Base-by-base conservation (phyloP, 495 filamentous ascomycete species). In the Astrothelium macrocarpum region DNA sequence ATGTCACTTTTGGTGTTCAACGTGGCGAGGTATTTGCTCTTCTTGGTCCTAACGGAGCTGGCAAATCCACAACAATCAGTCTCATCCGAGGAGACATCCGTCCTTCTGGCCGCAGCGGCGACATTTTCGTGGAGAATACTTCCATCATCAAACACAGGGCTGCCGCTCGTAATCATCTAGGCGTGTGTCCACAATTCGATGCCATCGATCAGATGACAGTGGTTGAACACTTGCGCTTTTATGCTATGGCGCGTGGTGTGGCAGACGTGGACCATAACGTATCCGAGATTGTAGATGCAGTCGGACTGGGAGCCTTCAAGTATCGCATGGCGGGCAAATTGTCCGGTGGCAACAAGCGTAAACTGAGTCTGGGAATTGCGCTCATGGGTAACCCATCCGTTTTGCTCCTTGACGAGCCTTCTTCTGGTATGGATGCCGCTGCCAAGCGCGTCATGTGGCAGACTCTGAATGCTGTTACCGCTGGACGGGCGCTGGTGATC, bases 1-100 rank as follows among this genome's bases (percentile, higher is more conserved):
- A 95, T 68, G 79, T 95, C 56, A 87, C 86, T 12, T 95, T 96
- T 68, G 88, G 87, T 53, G 84, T 95, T 31, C 80, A 83, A 36
- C 84, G 82, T 58, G 85, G 87, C 62, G 87, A 94, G 71, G 86
- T 92, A 16, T 95, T 95, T 72, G 90, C 90, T 1, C 81, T 95
- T 0, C 82, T 96, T 4, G 91, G 91, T 5, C 90, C 90, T 25
- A 96, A 96, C 71, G 91, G 90, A 28, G 91, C 91, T 0, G 91
- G 91, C 58, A 96, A 96, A 70, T 87, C 84, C 3, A 94, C 90
- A 3, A 93, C 87, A 7, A 92, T 96, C 73, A 86, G 82, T 20
- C 77, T 95, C 42, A 88, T 96, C 72, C 82, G 91, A 63, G 91
- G 90, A n/a, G 90, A 95, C 67, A 79, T 91, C 60, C 81, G 82